phyloP scores from a whole-genome alignment of 148 eudicot genomes.

The Vaccinium darrowii region DNA sequence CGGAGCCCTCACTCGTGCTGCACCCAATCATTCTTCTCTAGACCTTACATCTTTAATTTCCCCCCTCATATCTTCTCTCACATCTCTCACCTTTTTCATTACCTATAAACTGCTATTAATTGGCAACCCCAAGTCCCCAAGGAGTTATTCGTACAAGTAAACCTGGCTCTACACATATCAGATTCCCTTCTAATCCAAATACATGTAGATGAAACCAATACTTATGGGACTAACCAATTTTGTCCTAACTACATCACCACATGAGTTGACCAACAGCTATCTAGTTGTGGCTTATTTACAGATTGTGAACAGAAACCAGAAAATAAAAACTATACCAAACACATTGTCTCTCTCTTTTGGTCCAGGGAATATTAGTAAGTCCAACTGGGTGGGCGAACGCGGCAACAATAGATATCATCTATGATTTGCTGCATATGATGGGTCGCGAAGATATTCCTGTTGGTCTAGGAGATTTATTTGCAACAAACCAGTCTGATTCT shows the following conservation, averaged over 20 bases:
- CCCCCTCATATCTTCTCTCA: neutral
- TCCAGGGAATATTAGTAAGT: constrained; percentile 71
- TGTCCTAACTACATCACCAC: neutral
- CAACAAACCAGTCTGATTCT: constrained; percentile 63
- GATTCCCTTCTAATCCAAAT: neutral
- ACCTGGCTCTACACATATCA: neutral
- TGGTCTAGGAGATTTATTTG: constrained; percentile 72
- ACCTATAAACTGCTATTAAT: neutral
- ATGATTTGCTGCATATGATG: constrained; percentile 94
- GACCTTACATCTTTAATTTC: neutral
- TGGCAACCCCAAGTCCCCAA: neutral
- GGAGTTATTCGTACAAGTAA: neutral
- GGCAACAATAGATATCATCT: constrained; percentile 74
- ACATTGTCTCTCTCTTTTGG: neutral
- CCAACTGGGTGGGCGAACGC: constrained; percentile 97
- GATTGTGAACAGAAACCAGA: neutral
- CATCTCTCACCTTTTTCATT: neutral
- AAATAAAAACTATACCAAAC: neutral
- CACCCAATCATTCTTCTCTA: neutral
- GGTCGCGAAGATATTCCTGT: constrained; percentile 89
- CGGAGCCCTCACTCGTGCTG: neutral
- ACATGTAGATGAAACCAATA: neutral
- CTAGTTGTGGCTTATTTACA: neutral
- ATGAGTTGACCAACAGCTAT: neutral
- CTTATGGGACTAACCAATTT: neutral